Conservation (phyloP, 225 moss, liverwort and hornwort species). For the Bryum argenteum region DNA sequence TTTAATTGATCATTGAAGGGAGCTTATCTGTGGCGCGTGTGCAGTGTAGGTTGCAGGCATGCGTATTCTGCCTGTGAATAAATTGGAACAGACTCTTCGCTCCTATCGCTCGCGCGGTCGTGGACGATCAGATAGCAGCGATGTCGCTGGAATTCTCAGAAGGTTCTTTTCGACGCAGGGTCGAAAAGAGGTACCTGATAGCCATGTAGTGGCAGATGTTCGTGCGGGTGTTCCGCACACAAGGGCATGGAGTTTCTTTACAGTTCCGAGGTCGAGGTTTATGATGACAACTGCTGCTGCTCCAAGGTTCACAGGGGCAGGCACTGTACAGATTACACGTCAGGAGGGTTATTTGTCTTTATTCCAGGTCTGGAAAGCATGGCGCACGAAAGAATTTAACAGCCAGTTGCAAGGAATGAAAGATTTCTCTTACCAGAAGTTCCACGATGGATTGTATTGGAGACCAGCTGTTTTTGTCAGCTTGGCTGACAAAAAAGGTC, state of each 20-base stretch:
- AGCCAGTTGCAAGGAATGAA: constrained; percentile 31
- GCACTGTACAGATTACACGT: constrained; percentile 10
- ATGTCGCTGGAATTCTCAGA: constrained; percentile 31
- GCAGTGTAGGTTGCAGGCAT: constrained; percentile 56
- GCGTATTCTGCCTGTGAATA: constrained; percentile 61
- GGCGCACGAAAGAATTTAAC: constrained; percentile 51
- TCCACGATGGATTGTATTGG: constrained; percentile 46
- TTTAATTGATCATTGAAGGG: not conserved
- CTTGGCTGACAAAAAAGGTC: constrained; percentile 67
- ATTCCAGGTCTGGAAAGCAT: constrained; percentile 52
- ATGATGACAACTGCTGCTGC: constrained; percentile 29
- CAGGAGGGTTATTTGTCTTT: constrained; percentile 37
- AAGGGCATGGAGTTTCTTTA: constrained; percentile 37
- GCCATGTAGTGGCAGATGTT: constrained; percentile 26
- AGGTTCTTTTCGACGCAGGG: not conserved
- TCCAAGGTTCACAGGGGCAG: constrained; percentile 22
- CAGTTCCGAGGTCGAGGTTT: constrained; percentile 35
- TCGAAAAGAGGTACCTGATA: constrained; percentile 25
- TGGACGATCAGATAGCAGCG: constrained; percentile 35
- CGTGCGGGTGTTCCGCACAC: constrained; percentile 30
- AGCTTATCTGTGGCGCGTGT: not conserved
- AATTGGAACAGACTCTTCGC: constrained; percentile 47
- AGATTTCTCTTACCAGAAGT: constrained; percentile 33
- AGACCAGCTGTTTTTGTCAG: constrained; percentile 59
- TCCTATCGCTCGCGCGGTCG: constrained; percentile 39